These are phyloP conservation scores for Wickerhamiella allomyrinae DNA, from an alignment of 805 yeast genomes.

Conservation along the genomic window DNA sequence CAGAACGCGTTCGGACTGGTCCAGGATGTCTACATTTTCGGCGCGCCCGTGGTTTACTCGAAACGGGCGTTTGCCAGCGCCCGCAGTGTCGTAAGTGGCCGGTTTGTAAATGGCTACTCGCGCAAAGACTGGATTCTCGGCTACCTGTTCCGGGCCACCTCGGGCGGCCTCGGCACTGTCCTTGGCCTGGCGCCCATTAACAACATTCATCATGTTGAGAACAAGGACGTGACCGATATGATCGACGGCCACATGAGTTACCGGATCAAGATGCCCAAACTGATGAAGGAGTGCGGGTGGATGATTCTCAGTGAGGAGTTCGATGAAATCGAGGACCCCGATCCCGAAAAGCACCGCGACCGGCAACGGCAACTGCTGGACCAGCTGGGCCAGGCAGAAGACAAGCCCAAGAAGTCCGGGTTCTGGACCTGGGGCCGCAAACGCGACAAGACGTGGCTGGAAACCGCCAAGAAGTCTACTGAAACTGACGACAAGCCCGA, in stretches of 20 bases:
- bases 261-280: constrained; percentile 80
- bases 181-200: constrained; percentile 73
- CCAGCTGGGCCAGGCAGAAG: constrained; percentile 38
- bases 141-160: constrained; percentile 84
- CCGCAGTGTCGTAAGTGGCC: constrained; percentile 76
- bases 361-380: constrained; percentile 59
- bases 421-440: constrained; percentile 29
- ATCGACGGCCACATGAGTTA: constrained; percentile 98
- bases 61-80: constrained; percentile 65
- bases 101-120: constrained; percentile 80
- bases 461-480: constrained; percentile 23
- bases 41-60: constrained; percentile 73
- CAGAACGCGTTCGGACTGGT: constrained; percentile 77
- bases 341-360: constrained; percentile 71
- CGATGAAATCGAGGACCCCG: constrained; percentile 91
- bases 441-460: constrained; percentile 44
- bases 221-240: constrained; percentile 69
- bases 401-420: constrained; percentile 25
- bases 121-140: constrained; percentile 93
- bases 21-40: constrained; percentile 77
- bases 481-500: constrained; percentile 11
- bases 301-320: constrained; percentile 81
- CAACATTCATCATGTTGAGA: constrained; percentile 37
- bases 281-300: constrained; percentile 57
- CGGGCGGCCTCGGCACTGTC: constrained; percentile 85